Percentiles rank a stretch among this genome's conserved stretches.
phyloP scores from a whole-genome alignment of 306 rosid species.

The Rosa chinensis region DNA sequence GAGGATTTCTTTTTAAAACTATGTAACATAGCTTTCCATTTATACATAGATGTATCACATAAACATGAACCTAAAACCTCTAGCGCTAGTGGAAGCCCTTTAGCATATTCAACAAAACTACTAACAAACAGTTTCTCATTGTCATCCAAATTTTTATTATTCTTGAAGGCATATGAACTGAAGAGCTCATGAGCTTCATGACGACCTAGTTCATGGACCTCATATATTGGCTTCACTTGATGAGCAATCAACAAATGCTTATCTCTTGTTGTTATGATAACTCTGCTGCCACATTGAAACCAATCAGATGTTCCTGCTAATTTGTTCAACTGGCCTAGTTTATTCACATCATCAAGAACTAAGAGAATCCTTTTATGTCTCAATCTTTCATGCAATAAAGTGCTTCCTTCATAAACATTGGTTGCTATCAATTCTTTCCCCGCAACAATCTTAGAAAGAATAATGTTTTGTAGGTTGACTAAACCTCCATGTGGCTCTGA shows the following conservation, averaged over 20 bases:
- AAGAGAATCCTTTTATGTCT: not conserved
- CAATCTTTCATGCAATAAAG: not conserved
- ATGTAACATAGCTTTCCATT: conserved; percentile 20
- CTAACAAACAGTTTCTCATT: not conserved
- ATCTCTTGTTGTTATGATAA: conserved; percentile 20
- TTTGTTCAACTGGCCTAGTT: not conserved
- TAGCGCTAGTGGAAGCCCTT: conserved; percentile 34
- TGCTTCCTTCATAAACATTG: not conserved
- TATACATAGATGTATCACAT: not conserved
- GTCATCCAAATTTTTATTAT: not conserved
- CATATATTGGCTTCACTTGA: not conserved
- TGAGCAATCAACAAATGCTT: not conserved
- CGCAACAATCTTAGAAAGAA: not conserved
- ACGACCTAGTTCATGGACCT: not conserved
- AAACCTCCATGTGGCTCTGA: no score
- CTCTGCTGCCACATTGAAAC: conserved; percentile 7
- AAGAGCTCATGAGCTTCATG: not conserved
- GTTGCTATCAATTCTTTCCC: not conserved
- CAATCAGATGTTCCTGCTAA: not conserved
- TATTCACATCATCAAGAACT: conserved; percentile 8
- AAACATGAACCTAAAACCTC: conserved; percentile 39
- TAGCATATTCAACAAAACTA: not conserved
- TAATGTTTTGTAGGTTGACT: no score
- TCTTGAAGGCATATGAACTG: not conserved
- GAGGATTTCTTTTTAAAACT: conserved; percentile 33